These are phyloP conservation scores for Tubosaeta brunneosetosa DNA, from an alignment of 768 basidiomycete genomes.

Conservation along the genomic window DNA sequence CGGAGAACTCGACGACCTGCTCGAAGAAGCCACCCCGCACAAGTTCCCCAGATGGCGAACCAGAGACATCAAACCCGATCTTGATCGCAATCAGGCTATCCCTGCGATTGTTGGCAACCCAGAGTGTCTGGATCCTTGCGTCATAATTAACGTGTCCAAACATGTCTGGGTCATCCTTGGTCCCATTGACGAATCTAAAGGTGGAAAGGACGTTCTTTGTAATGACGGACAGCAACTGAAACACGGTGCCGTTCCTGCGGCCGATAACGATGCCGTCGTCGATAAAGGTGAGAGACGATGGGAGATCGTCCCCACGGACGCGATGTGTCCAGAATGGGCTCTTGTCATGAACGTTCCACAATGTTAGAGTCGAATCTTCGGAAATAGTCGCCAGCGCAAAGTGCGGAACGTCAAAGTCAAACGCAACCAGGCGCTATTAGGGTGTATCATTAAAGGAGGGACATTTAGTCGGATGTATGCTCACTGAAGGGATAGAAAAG, in stretches of 20 bases:
- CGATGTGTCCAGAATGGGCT: conserved; percentile 71
- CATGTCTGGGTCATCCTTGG: conserved; percentile 75
- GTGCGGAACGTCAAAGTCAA: conserved; percentile 79
- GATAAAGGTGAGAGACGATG: conserved; percentile 80
- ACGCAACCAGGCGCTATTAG: conserved; percentile 70
- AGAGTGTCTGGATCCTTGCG: conserved; percentile 77
- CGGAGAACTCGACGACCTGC: conserved; percentile 77
- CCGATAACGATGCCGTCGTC: conserved; percentile 84
- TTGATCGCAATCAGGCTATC: conserved; percentile 82
- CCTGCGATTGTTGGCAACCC: conserved; percentile 82
- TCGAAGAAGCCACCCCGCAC: conserved; percentile 64
- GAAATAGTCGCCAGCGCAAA: conserved; percentile 78
- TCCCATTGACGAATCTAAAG: conserved; percentile 69
- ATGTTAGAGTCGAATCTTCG: conserved; percentile 73
- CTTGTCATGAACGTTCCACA: conserved; percentile 79
- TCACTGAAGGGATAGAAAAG: conserved; percentile 66
- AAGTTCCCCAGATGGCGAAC: conserved; percentile 58
- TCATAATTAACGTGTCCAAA: conserved; percentile 87
- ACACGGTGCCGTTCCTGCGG: conserved; percentile 77
- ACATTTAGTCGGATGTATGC: conserved; percentile 16
- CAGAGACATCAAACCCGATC: conserved; percentile 59
- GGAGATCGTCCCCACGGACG: conserved; percentile 73
- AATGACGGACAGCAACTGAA: conserved; percentile 76
- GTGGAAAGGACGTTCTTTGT: conserved; percentile 72
- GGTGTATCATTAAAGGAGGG: background rate